Evolutionary conservation across 192 early-diverging fungal genomes (phyloP), one percentile per base, ranked within the genome.

Genomic region (Podila epigama): DNA sequence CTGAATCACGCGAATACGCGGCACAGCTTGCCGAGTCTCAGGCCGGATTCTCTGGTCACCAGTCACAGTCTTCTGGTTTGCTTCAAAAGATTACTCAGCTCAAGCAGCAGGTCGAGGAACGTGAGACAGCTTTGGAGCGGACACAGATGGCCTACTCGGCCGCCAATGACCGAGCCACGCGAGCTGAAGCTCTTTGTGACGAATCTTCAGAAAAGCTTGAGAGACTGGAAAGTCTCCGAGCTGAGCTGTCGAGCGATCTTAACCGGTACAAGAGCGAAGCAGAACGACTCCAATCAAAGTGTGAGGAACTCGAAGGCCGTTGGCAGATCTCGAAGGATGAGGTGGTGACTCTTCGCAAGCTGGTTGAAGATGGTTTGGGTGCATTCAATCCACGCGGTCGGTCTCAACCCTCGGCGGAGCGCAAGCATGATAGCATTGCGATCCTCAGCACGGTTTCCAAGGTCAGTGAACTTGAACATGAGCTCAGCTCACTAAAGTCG

Each of bases 331-430:
- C 83, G 13, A 77, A 79, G 51, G 77, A 84, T 51, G 83, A 84
- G 35, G 80, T 70, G 12, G 63, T 68, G 31, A 72, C 75, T 9
- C 73, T 84, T 4, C 75, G 77, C 41, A 73, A 63, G 31, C 54
- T 84, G 65, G 75, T 84, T 7, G 70, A 84, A 39, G 83, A 84
- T 56, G 70, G 80, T 7, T 52, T 84, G 54, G 80, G 75, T 0
- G 75, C 81, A 2, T 80, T 84, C 39, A 70, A 66, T 29, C 67
- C 67, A 1, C 68, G 66, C 4, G 64, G 63, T 32, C 56, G 53
- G 42, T 37, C 58, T 5, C 40, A 48, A 31, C 40, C 35, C 13
- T 64, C 73, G 28, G 40, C 64, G n/a, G 68, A 68, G 18, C 58
- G 60, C 13, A 77, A 77, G 33, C 73, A 77, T 27, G 73, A 77